Evolutionary conservation across 2,329 filamentous ascomycete species (phyloP).

Genomic region (Ambrosiella beaveri): DNA sequence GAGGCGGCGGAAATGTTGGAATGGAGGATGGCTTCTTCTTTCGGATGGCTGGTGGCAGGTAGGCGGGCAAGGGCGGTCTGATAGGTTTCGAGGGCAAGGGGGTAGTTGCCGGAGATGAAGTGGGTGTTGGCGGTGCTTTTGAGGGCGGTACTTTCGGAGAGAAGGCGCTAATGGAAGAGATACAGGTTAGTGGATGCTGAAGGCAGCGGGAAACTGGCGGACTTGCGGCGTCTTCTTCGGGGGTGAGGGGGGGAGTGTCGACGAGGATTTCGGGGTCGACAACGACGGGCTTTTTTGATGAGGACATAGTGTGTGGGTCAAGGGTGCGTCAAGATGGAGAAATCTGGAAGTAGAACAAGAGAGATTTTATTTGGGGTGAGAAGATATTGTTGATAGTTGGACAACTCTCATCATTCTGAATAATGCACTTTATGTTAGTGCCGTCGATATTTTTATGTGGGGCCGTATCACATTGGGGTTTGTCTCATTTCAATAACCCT

Average conservation of each 20-base stretch:
- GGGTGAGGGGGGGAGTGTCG: conserved; percentile 24
- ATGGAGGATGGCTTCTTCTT: conserved; percentile 70
- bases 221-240: conserved; percentile 40
- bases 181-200: background rate
- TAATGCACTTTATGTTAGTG: too few species aligned
- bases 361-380: background rate
- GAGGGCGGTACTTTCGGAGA: conserved; percentile 52
- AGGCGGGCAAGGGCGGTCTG: conserved; percentile 62
- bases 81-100: conserved; percentile 67
- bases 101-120: conserved; percentile 56
- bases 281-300: background rate
- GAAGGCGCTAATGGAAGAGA: conserved; percentile 34
- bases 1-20: conserved; percentile 85
- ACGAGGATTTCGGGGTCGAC: background rate
- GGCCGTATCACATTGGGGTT: too few species aligned
- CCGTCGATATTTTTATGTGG: too few species aligned
- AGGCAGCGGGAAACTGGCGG: background rate
- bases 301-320: background rate
- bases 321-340: background rate
- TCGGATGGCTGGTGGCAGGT: conserved; percentile 63
- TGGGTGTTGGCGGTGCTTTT: conserved; percentile 64
- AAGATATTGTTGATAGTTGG: too few species aligned
- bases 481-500: too few species aligned
- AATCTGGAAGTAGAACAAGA: background rate
- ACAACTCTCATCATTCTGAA: too few species aligned